Conservation (phyloP, 345 rosid species). For the Citrus reticulata region DNA sequence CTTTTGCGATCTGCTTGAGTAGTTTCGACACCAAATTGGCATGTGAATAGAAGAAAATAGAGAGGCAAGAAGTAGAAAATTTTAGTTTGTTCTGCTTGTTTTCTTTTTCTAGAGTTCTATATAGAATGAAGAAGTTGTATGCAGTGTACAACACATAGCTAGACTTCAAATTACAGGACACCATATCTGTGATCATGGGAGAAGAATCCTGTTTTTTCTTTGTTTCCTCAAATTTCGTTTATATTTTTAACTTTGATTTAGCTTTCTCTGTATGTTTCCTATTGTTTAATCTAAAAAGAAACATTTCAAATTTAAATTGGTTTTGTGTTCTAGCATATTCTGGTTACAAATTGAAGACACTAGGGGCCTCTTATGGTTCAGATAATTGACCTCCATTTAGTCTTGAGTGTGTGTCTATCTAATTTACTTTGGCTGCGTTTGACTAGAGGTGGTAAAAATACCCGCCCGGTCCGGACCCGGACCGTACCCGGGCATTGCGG, state of each 20-base stretch:
- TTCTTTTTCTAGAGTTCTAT: conserved; percentile 22
- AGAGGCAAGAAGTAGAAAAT: conserved; percentile 8
- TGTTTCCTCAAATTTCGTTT: background rate
- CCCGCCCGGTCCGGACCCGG: too few relatives aligned
- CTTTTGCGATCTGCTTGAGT: conserved; percentile 90
- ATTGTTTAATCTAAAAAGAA: conserved; percentile 1
- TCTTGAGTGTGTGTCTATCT: background rate
- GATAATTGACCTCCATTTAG: background rate
- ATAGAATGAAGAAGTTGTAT: conserved; percentile 23
- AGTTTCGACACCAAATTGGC: conserved; percentile 98
- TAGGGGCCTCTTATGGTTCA: background rate
- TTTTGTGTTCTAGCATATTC: background rate
- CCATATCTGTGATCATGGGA: conserved; percentile 7
- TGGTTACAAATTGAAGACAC: background rate
- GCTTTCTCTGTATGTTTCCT: conserved; percentile 3
- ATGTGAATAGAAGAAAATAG: conserved; percentile 58
- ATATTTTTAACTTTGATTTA: background rate
- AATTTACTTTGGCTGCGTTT: accelerated
- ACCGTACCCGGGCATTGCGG: too few relatives aligned
- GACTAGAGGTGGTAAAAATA: too few relatives aligned
- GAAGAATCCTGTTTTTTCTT: background rate
- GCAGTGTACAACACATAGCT: conserved; percentile 18
- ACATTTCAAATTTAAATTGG: background rate
- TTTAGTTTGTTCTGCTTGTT: conserved; percentile 25
- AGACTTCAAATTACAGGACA: conserved; percentile 17